Base-by-base conservation (phyloP, 169 alveolate species). In the Plasmodium gallinaceum region DNA sequence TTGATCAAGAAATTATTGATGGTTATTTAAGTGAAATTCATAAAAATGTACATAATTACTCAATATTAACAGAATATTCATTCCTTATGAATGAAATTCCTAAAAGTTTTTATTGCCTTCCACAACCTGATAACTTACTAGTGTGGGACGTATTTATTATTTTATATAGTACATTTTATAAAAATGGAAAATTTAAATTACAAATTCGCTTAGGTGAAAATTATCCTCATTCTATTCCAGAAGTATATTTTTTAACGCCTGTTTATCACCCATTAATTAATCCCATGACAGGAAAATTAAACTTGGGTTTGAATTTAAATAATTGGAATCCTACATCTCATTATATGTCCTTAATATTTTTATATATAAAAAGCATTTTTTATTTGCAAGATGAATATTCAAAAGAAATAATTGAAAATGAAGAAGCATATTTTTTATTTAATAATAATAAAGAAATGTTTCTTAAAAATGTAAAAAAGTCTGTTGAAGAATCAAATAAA, bases 51-150 rank as follows among this genome's bases (percentile, higher is more conserved):
- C 70, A 69, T 14, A 78, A 65, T 26, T 78, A 65, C 64, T 78
- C 78, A 4, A 78, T 78, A 42, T 60, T 78, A 42, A 78, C 89
- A 16, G 89, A 78, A 69, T 78, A 78, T 48, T 78, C 89, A 52
- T 78, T 78, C 64, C 58, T 78, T 8, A 20, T 78, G 66, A 46
- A 78, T 26, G 80, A 78, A 65, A 78, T 78, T 18, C 89, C 89
- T 64, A 64, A 37, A 43, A 60, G 69, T 46, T 64, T 78, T 62
- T 78, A 78, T 42, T 78, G 89, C 42, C 26, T 78, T n/a, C 89
- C 89, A 48, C 89, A 78, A 51, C 8, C 24, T 1, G 71, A 78
- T 78, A 52, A 78, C 65, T 78, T 78, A 78, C 52, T 64, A 14
- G 57, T 66, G 6, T 78, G 76, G 89, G 89, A 78, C 64, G 89